A percentile compares a stretch with the other conserved stretches of the same genome.
Conservation (phyloP, 768 basidiomycete species). For the Rhizopogon rudus region DNA sequence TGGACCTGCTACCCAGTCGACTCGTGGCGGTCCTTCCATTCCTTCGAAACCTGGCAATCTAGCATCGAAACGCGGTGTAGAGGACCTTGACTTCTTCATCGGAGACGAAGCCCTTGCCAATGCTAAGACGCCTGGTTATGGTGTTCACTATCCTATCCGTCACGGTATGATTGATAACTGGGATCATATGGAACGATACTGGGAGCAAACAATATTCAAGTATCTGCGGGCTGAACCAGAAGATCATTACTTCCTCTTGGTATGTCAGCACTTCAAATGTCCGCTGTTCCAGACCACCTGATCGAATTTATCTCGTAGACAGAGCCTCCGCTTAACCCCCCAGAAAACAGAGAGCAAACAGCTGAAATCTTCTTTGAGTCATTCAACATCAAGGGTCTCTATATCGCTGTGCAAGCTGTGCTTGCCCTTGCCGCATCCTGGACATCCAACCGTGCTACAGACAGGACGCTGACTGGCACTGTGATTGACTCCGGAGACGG, state of each 20-base stretch:
- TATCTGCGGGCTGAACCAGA: slow-evolving; percentile 98
- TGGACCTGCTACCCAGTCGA: slow-evolving; percentile 55
- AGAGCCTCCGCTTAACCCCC: slow-evolving; percentile 97
- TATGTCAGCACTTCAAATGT: slow-evolving; percentile 36
- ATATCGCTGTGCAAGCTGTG: slow-evolving; percentile 98
- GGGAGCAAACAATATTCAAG: slow-evolving; percentile 99
- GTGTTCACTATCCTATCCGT: slow-evolving; percentile 92
- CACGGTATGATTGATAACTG: slow-evolving; percentile 98
- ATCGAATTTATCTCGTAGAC: slow-evolving; percentile 50
- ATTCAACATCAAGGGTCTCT: slow-evolving; percentile 97
- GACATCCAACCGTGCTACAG: slow-evolving; percentile 85
- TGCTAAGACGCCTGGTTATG: slow-evolving; percentile 90
- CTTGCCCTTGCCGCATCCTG: slow-evolving; percentile 97
- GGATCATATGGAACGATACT: slow-evolving; percentile 99
- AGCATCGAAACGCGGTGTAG: slow-evolving; percentile 94
- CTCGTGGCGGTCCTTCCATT: slow-evolving; percentile 68
- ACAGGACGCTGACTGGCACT: slow-evolving; percentile 92
- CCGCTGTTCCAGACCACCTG: background rate
- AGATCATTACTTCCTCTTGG: slow-evolving; percentile 96
- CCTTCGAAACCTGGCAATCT: slow-evolving; percentile 87
- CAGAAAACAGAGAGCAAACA: slow-evolving; percentile 98
- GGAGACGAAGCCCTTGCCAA: slow-evolving; percentile 97
- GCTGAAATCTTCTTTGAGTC: slow-evolving; percentile 99
- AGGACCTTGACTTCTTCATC: slow-evolving; percentile 99
- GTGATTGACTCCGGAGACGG: slow-evolving; percentile 99